Percentiles rank a stretch among this genome's conserved stretches.
Conservation (phyloP, 2,329 filamentous ascomycete species). For the Pseudopyrenochaeta lycopersici region DNA sequence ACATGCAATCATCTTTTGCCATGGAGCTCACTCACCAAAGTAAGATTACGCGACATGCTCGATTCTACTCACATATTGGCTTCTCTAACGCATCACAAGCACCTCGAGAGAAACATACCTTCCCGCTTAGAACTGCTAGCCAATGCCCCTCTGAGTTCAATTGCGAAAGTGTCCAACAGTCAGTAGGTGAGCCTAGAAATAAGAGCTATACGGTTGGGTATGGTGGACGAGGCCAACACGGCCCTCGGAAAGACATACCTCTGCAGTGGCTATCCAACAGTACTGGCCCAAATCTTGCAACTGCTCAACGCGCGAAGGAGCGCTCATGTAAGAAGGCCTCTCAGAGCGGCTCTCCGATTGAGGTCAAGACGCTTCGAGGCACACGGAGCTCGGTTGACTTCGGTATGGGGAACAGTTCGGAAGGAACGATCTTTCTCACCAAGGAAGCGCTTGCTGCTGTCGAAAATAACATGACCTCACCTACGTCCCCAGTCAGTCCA, state of each 20-base stretch:
- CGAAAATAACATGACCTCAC: slow-evolving; percentile 26
- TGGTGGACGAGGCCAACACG: slow-evolving; percentile 7
- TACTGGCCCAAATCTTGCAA: slow-evolving; percentile 26
- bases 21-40: slow-evolving; percentile 35
- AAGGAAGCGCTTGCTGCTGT: slow-evolving; percentile 37
- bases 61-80: slow-evolving; percentile 25
- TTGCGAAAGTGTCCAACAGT: slow-evolving; percentile 11
- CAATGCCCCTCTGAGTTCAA: slow-evolving; percentile 6
- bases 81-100: slow-evolving; percentile 24
- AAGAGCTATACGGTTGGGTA: not conserved
- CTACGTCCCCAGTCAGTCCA: slow-evolving; percentile 13
- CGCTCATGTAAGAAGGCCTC: slow-evolving; percentile 27
- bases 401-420: slow-evolving; percentile 13
- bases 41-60: slow-evolving; percentile 36
- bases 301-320: slow-evolving; percentile 32
- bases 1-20: slow-evolving; percentile 26
- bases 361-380: slow-evolving; percentile 24
- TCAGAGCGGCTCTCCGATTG: slow-evolving; percentile 16
- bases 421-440: slow-evolving; percentile 34
- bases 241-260: slow-evolving; percentile 39
- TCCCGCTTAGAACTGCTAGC: slow-evolving; percentile 4
- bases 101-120: slow-evolving; percentile 4
- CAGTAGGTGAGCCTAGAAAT: not conserved
- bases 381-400: slow-evolving; percentile 28
- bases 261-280: slow-evolving; percentile 29